Evolutionary conservation across 2,329 filamentous ascomycete species (phyloP).

Genomic region (Zelopaecilomyces penicillatus): DNA sequence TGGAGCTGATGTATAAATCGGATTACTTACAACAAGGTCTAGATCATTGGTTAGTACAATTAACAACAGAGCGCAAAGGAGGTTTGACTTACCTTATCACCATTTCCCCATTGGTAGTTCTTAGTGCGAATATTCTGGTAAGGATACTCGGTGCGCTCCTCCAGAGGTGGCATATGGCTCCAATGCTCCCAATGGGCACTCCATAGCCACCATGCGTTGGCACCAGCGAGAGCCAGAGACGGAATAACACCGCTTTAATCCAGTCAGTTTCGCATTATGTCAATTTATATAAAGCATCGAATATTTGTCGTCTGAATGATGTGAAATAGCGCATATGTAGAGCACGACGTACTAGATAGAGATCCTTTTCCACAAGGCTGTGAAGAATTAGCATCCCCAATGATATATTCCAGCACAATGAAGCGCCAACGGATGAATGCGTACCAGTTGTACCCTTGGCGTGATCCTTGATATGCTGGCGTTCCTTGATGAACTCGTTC

Average conservation of each 20-base stretch:
- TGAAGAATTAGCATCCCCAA: constrained; percentile 24
- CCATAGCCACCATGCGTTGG: constrained; percentile 90
- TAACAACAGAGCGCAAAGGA: neutral
- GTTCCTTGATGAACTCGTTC: constrained; percentile 91
- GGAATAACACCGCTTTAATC: constrained; percentile 62
- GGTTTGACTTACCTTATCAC: constrained; percentile 66
- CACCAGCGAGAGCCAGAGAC: constrained; percentile 57
- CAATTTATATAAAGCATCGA: no score
- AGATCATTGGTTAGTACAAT: constrained; percentile 17
- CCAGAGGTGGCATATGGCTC: constrained; percentile 72
- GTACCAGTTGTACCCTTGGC: constrained; percentile 75
- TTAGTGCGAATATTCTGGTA: constrained; percentile 98
- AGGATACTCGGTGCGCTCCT: constrained; percentile 87
- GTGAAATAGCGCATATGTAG: neutral
- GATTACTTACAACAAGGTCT: constrained; percentile 46
- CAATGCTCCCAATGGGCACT: constrained; percentile 96
- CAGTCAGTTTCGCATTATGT: constrained; percentile 14
- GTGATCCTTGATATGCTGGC: constrained; percentile 83
- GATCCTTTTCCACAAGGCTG: constrained; percentile 93
- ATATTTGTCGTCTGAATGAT: no score
- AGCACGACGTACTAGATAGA: constrained; percentile 74
- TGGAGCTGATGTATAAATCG: neutral
- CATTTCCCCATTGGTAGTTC: constrained; percentile 92
- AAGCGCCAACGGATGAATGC: constrained; percentile 24
- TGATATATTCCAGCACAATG: constrained; percentile 7